Base-by-base conservation (phyloP, 2,329 filamentous ascomycete species). In the Ascochyta fabae region DNA sequence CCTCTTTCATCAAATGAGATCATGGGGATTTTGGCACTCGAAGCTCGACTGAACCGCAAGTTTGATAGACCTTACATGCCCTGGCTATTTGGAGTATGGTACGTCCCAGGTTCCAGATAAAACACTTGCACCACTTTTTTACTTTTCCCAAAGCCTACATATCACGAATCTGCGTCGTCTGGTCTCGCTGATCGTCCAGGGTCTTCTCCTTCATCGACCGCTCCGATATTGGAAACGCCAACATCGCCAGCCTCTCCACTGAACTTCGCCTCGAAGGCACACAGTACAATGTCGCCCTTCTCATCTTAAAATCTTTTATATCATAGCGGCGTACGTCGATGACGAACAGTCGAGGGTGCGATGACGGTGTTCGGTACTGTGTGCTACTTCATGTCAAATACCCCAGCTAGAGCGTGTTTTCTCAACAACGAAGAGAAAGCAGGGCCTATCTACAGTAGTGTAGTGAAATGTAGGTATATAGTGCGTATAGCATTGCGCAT, bases 191-290 rank as follows among this genome's bases (percentile, higher is more conserved):
- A 48, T 34, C 23, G 8, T 6, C 6, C 23, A 64, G 56, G 62
- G 72, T 80, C 4, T 70, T 81, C n/a, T 77, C 78, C 7, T 80
- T 80, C 69, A 80, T 81, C 53, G 79, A 81, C 60, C 68, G 78
- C 23, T 70, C 64, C 51, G 76, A 76, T 50, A 72, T 76, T 39
- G 76, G 78, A 33, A 80, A 80, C 44, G 78, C 78, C 0, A 72
- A 75, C 34, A 76, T 80, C 46, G 75, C 77, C 19, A 77, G 78
- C 26, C 67, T 80, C 0, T 61, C 68, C 9, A 64, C 69, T 1
- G 75, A 79, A n/a, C 69, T 80, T 16, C 35, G 72, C 2, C 73
- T 80, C 13, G 68, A 68, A 10, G 72, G 76, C 48, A 73, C 75
- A 16, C 54, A 56, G 13, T 80, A 76, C 71, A 80, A 80, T 52